Percentiles rank a stretch among this genome's conserved stretches.
phyloP scores from a whole-genome alignment of 805 yeast species.

The Naumovozyma dairenensis region DNA sequence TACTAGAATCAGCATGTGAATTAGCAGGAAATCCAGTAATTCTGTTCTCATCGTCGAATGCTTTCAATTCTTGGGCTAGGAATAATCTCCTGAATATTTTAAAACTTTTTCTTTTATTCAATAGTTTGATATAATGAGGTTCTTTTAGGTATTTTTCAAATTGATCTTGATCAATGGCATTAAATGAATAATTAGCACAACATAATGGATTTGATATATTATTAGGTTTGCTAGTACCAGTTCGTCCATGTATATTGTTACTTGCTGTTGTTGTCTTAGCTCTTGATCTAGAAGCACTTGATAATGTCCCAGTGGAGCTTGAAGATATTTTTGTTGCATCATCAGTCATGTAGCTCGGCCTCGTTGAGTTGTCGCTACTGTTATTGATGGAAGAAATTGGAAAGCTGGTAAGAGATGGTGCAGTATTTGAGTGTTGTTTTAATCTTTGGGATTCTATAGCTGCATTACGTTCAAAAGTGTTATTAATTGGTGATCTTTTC shows the following conservation, averaged over 20 bases:
- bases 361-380: too few species aligned
- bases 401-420: too few species aligned
- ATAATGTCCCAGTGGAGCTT: too few species aligned
- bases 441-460: background rate
- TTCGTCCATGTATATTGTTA: too few species aligned
- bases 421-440: background rate
- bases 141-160: slow-evolving; percentile 35
- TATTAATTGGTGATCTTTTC: background rate
- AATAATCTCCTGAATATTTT: slow-evolving; percentile 45
- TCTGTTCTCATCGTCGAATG: slow-evolving; percentile 2
- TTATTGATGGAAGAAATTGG: too few species aligned
- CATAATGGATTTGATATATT: too few species aligned
- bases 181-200: slow-evolving; percentile 11
- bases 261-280: too few species aligned
- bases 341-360: too few species aligned
- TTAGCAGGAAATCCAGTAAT: background rate
- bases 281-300: too few species aligned
- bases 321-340: too few species aligned
- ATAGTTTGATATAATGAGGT: slow-evolving; percentile 47
- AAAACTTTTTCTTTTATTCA: slow-evolving; percentile 38
- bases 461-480: background rate
- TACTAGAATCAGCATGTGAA: too few species aligned
- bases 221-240: too few species aligned
- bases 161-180: slow-evolving; percentile 30
- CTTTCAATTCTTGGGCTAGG: slow-evolving; percentile 50